phyloP scores from a whole-genome alignment of 805 yeast genomes.

The Groenewaldozyma tartarivorans region DNA sequence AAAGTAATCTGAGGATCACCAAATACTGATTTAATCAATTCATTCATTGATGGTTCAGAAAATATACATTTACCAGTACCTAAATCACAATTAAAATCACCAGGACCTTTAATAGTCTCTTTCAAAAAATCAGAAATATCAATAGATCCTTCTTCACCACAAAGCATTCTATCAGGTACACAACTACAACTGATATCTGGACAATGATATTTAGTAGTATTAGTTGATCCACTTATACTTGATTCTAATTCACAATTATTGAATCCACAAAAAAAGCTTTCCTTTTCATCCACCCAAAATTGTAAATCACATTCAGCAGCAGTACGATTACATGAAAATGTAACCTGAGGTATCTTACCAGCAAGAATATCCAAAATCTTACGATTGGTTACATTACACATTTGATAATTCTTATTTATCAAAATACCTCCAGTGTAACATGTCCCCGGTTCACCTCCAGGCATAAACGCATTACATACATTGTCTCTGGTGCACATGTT shows the following conservation, averaged over 20 bases:
- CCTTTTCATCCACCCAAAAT: slow-evolving; percentile 88
- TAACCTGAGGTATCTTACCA: slow-evolving; percentile 83
- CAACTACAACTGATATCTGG: slow-evolving; percentile 76
- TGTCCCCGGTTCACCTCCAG: slow-evolving; percentile 75
- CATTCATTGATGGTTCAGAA: slow-evolving; percentile 94
- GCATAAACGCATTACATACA: slow-evolving; percentile 81
- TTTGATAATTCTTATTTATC: slow-evolving; percentile 73
- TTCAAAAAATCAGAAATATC: slow-evolving; percentile 88
- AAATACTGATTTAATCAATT: slow-evolving; percentile 76
- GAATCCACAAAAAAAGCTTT: slow-evolving; percentile 84
- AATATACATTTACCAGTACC: slow-evolving; percentile 56
- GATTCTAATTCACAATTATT: slow-evolving; percentile 60
- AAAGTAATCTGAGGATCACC: slow-evolving; percentile 90
- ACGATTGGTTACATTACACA: slow-evolving; percentile 86
- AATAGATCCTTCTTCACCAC: slow-evolving; percentile 90
- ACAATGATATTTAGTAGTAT: slow-evolving; percentile 71
- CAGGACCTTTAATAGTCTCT: slow-evolving; percentile 89
- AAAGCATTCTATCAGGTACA: slow-evolving; percentile 83
- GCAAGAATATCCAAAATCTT: slow-evolving; percentile 73
- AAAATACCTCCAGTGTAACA: slow-evolving; percentile 81
- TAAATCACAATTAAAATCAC: slow-evolving; percentile 76
- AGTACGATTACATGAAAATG: slow-evolving; percentile 75
- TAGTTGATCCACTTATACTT: slow-evolving; percentile 27
- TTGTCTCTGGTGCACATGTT: slow-evolving; percentile 63
- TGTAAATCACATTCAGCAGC: slow-evolving; percentile 72